These are phyloP conservation scores for Jacaranda copaia DNA, from an alignment of 257 asterid genomes.

Conservation along the genomic window DNA sequence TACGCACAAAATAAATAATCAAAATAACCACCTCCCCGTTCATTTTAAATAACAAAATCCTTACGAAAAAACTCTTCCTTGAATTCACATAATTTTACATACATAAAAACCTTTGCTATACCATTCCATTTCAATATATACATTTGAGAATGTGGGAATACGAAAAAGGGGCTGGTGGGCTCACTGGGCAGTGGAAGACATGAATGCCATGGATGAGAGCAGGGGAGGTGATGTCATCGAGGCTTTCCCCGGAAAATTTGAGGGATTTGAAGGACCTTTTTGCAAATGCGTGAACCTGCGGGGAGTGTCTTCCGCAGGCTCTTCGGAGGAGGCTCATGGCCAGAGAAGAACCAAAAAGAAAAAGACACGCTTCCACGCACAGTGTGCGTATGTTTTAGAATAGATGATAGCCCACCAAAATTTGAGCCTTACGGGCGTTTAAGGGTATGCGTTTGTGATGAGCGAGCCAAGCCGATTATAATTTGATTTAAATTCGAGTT, in stretches of 20 bases:
- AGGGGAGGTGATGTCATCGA: slow-evolving; percentile 51
- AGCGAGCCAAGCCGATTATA: too few species aligned
- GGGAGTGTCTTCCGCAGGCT: slow-evolving; percentile 42
- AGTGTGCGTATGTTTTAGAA: slow-evolving; percentile 3
- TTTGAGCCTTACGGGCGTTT: background rate
- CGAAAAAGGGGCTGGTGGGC: slow-evolving; percentile 25
- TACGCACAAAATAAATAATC: too few species aligned
- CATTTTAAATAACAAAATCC: too few species aligned
- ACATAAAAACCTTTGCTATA: too few species aligned
- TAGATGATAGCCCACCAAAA: slow-evolving; percentile 2
- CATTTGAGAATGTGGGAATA: background rate
- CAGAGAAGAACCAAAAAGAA: background rate
- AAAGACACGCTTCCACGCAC: slow-evolving; percentile 30
- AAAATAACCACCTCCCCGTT: too few species aligned
- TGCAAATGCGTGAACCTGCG: slow-evolving; percentile 47
- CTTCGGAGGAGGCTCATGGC: slow-evolving; percentile 70
- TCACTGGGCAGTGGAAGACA: slow-evolving; percentile 90
- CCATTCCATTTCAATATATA: background rate
- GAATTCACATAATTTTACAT: too few species aligned
- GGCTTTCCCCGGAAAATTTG: slow-evolving; percentile 53
- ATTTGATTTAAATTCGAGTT: too few species aligned
- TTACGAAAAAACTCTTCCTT: too few species aligned
- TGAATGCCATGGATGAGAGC: slow-evolving; percentile 85
- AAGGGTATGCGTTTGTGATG: too few species aligned
- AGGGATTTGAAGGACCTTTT: slow-evolving; percentile 59